Percentiles rank a stretch among this genome's conserved stretches.
These are phyloP conservation scores for Annulohypoxylon moriforme DNA, from an alignment of 495 filamentous ascomycete species.

Conservation along the genomic window DNA sequence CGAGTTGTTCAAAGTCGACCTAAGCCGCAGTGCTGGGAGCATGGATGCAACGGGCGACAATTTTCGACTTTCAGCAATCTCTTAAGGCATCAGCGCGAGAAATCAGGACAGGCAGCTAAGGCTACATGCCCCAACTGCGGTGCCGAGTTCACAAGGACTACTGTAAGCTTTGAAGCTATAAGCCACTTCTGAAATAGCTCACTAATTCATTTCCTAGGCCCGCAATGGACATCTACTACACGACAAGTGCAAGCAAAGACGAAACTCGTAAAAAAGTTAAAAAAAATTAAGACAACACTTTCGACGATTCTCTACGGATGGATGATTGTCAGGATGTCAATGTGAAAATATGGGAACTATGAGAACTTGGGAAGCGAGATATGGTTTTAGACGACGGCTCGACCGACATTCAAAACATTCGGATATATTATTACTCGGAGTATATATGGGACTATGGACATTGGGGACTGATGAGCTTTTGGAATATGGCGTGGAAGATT, in stretches of 20 bases:
- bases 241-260: slow-evolving; percentile 85
- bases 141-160: slow-evolving; percentile 91
- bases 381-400: slow-evolving; percentile 39
- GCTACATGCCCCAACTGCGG: slow-evolving; percentile 88
- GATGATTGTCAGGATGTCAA: slow-evolving; percentile 30
- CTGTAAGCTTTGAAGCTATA: slow-evolving; percentile 47
- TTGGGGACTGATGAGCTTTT: slow-evolving; percentile 31
- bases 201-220: slow-evolving; percentile 55
- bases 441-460: slow-evolving; percentile 42
- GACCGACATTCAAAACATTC: slow-evolving; percentile 42
- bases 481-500: slow-evolving; percentile 43
- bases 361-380: slow-evolving; percentile 30
- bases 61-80: slow-evolving; percentile 98
- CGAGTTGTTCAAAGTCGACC: slow-evolving; percentile 79
- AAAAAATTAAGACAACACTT: slow-evolving; percentile 26
- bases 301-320: slow-evolving; percentile 33
- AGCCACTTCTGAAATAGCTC: neutral
- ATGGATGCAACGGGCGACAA: slow-evolving; percentile 92
- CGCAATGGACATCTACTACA: slow-evolving; percentile 88
- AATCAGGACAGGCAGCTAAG: slow-evolving; percentile 87
- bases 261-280: slow-evolving; percentile 50
- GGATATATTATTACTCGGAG: slow-evolving; percentile 37
- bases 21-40: slow-evolving; percentile 95
- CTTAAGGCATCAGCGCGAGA: slow-evolving; percentile 91
- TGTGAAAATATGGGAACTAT: slow-evolving; percentile 25